Evolutionary conservation across 257 asterid genomes (phyloP), one percentile per base, ranked within the genome.

Genomic region (Primulina tabacum): DNA sequence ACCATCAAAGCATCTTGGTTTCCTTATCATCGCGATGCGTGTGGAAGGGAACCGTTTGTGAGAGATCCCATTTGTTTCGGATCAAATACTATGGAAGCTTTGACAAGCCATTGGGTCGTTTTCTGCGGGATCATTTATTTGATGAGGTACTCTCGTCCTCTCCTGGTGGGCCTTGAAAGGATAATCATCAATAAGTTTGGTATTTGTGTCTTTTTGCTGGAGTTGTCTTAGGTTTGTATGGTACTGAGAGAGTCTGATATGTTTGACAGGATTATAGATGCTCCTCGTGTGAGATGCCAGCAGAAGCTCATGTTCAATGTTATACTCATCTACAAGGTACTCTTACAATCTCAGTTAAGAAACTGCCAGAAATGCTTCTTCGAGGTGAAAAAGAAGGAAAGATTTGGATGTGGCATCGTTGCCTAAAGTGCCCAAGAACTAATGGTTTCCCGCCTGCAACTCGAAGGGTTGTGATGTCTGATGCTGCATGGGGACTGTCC

Each of bases 401-500:
- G 80, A 93, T 93, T 78, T 93, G 97, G 99, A 93, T 93, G 99
- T 93, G 99, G 99, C 99, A 91, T 76, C 87, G 99, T 75, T 93
- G 99, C 87, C 80, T 93, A 77, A 85, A 78, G 74, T 93, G 99
- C 79, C 99, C 99, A 21, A 83, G 97, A 67, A 74, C 81, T 68
- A 84, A 84, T 71, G 95, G 97, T 52, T 89, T 87, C 74, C 97
- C 99, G 24, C 97, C 97, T 29, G 96, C 99, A 56, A 93, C 97
- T 65, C 86, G 87, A 79, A 84, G 99, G 78, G 79, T 93, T 65
- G 86, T 89, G 69, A 93, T 93, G 99, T 93, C 99, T 76, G 99
- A 93, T 85, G 99, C 99, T 76, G 97, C 97, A 28, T 89, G 99
- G 99, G 97, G 97, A 16, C 76, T 93, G 83, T 93, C 99, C 62